These are phyloP conservation scores for Aurinia saxatilis DNA, from an alignment of 345 rosid genomes.

Conservation along the genomic window DNA sequence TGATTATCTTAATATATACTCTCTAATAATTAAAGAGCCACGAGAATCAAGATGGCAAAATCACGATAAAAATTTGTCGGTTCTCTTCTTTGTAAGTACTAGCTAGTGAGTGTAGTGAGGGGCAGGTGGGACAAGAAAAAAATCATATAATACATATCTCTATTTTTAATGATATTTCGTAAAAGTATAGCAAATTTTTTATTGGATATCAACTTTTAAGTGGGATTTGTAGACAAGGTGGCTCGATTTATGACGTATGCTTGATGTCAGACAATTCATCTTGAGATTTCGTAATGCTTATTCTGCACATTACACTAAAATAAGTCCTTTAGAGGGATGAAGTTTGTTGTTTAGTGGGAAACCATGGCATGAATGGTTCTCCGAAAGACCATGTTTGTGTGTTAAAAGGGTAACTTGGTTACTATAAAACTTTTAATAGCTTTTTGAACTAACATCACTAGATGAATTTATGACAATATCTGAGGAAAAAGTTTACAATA, in stretches of 20 bases:
- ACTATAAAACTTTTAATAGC: no score
- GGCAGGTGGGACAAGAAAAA: neutral
- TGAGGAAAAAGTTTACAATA: no score
- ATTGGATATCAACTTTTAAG: no score
- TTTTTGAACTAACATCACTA: no score
- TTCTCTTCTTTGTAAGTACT: neutral
- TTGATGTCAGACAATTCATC: neutral
- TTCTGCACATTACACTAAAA: no score
- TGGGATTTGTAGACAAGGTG: no score
- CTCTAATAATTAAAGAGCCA: neutral
- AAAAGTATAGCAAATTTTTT: no score
- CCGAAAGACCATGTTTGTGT: neutral
- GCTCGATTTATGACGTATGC: neutral
- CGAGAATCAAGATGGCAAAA: neutral
- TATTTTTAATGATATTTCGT: no score
- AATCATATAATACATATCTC: no score
- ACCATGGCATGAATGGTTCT: neutral
- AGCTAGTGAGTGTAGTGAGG: neutral
- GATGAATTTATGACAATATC: no score
- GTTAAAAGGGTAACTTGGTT: neutral
- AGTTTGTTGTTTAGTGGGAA: neutral
- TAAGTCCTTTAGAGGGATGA: neutral
- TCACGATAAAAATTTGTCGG: constrained; percentile 1
- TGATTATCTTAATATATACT: no score
- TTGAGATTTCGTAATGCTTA: no score